A percentile compares a stretch with the other conserved stretches of the same genome.
These are phyloP conservation scores for Helenozyma rhizophorensis DNA, from an alignment of 805 yeast genomes.

Conservation along the genomic window DNA sequence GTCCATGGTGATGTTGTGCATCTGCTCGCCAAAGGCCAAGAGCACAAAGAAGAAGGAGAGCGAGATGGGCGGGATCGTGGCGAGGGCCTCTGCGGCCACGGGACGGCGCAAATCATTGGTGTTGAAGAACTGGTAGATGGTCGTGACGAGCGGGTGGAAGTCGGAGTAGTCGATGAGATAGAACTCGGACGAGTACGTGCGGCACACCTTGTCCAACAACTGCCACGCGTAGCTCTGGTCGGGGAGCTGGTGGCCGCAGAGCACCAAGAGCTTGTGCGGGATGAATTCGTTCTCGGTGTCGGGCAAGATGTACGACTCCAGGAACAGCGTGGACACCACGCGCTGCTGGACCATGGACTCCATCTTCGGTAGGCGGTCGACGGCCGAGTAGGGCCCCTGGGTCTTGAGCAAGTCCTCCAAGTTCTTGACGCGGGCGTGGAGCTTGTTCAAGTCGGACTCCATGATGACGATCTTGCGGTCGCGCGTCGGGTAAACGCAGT, in stretches of 20 bases:
- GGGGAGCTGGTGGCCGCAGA: conserved; percentile 23
- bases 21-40: conserved; percentile 38
- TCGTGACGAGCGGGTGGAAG: conserved; percentile 12
- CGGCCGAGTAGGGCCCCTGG: conserved; percentile 8
- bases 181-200: conserved; percentile 32
- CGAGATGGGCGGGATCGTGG: conserved; percentile 10
- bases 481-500: conserved; percentile 33
- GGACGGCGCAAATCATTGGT: conserved; percentile 1
- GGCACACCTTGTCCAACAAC: conserved; percentile 23
- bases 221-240: conserved; percentile 18
- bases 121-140: conserved; percentile 13
- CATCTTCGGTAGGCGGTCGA: background rate
- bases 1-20: conserved; percentile 12
- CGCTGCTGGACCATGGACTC: conserved; percentile 6
- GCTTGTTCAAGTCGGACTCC: conserved; percentile 36
- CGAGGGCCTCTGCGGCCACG: background rate
- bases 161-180: conserved; percentile 27
- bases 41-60: conserved; percentile 31
- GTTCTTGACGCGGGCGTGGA: conserved; percentile 28
- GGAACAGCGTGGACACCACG: conserved; percentile 1
- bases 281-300: conserved; percentile 25
- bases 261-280: conserved; percentile 19
- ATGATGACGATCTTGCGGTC: conserved; percentile 40
- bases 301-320: conserved; percentile 22
- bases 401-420: conserved; percentile 20